Evolutionary conservation across 2,329 filamentous ascomycete species (phyloP).

Genomic region (Purpureocillium lavendulum): DNA sequence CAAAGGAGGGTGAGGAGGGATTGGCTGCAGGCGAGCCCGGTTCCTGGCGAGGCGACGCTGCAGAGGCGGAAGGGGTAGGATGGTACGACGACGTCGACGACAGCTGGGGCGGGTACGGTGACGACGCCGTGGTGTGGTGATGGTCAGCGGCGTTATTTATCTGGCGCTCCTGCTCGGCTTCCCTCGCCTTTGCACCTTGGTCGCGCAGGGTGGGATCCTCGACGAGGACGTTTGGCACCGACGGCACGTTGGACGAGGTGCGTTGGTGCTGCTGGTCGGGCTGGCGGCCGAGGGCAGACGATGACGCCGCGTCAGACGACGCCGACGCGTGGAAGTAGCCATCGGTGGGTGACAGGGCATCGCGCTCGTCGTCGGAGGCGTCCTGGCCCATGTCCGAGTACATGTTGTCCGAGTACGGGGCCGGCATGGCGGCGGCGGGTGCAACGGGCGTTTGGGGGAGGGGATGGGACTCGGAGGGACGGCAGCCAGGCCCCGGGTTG

Average conservation of each 20-base stretch:
- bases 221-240: slow-evolving; percentile 39
- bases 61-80: too few relatives aligned
- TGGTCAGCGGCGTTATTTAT: slow-evolving; percentile 16
- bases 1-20: slow-evolving; percentile 3
- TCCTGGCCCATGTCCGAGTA: slow-evolving; percentile 26
- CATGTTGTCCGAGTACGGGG: slow-evolving; percentile 38
- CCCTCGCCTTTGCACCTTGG: slow-evolving; percentile 31
- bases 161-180: slow-evolving; percentile 32
- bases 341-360: slow-evolving; percentile 40
- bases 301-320: slow-evolving; percentile 14
- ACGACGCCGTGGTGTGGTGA: slow-evolving; percentile 8
- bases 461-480: too few relatives aligned
- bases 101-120: slow-evolving; percentile 2
- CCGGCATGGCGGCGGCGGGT: slow-evolving; percentile 26
- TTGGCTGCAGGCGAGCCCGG: slow-evolving; percentile 4
- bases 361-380: slow-evolving; percentile 26
- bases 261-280: slow-evolving; percentile 13
- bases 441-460: too few relatives aligned
- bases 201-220: slow-evolving; percentile 36
- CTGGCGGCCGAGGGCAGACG: slow-evolving; percentile 8
- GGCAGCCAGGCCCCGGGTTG: too few relatives aligned
- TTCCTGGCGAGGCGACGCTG: neutral
- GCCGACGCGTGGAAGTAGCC: slow-evolving; percentile 40
- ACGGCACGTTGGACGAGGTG: slow-evolving; percentile 27
- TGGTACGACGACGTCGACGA: neutral